These are phyloP conservation scores for Solanum medicagineum DNA, from an alignment of 257 asterid genomes.

Conservation along the genomic window DNA sequence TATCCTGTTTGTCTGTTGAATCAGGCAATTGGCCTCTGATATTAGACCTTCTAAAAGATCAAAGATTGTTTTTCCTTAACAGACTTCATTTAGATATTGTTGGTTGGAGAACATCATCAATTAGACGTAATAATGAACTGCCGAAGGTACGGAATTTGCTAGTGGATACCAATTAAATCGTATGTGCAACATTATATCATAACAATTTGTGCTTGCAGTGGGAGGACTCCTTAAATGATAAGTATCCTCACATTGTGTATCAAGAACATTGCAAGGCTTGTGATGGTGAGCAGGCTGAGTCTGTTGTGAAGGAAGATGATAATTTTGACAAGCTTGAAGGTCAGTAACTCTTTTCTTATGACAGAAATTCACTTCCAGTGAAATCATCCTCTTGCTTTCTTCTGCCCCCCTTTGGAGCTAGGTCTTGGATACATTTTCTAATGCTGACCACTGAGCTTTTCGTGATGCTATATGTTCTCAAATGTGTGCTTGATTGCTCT, in stretches of 20 bases:
- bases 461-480: background rate
- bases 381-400: background rate
- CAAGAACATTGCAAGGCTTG: slow-evolving; percentile 91
- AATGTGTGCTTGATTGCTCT: background rate
- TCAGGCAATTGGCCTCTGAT: background rate
- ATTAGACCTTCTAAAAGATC: background rate
- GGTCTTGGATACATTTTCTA: background rate
- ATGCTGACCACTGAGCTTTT: background rate
- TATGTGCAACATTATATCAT: background rate
- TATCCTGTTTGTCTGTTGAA: slow-evolving; percentile 37
- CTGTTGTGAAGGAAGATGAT: slow-evolving; percentile 24
- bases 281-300: slow-evolving; percentile 38
- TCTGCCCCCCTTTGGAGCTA: background rate
- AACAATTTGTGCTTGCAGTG: slow-evolving; percentile 37
- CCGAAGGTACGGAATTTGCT: slow-evolving; percentile 54
- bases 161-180: background rate
- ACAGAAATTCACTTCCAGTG: background rate
- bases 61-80: slow-evolving; percentile 21
- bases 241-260: slow-evolving; percentile 88
- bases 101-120: slow-evolving; percentile 98
- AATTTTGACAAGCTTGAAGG: slow-evolving; percentile 76
- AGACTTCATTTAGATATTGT: slow-evolving; percentile 56
- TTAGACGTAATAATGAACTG: slow-evolving; percentile 77
- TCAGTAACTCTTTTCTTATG: slow-evolving; percentile 14
- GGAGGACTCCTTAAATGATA: slow-evolving; percentile 70